Base-by-base conservation (phyloP, 768 basidiomycete species). In the Phlebiopsis gigantea region DNA sequence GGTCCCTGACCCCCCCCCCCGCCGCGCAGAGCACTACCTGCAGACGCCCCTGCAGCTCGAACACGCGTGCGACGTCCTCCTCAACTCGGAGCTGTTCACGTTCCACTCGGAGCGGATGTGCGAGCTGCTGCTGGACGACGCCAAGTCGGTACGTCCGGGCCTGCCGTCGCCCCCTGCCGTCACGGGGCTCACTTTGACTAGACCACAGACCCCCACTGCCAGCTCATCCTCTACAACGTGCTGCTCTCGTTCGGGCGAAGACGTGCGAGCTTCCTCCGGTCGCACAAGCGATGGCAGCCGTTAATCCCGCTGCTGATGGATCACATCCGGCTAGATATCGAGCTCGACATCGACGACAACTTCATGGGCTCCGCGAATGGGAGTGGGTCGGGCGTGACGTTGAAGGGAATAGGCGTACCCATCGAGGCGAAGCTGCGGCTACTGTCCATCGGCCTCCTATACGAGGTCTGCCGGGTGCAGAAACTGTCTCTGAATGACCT, bases 21-120 rank as follows among this genome's bases (percentile, higher is more conserved):
- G 39, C 19, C 24, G 39, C 43, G 19, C 62, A 88, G 96, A 97
- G 65, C 82, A 86, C 65, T 98, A 91, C 70, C 77, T 98, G 41
- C 87, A 91, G 59, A 87, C 83, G 54, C 87, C 88, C 2, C 70
- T 88, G 24, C 93, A 96, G 64, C 78, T 98, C 46, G 83, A 93
- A 59, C 87, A 93, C 67, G 93, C 93, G 10, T 88, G 88, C 62
- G 74, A 79, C 41, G 71, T 88, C 28, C 73, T 98, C 12, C 74
- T 95, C 42, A 81, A 84, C 53, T 93, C 91, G 0, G 93, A 95
- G 65, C 79, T 98, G 41, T 97, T 98, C 64, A 71, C 80, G 2
- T 95, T 90, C 65, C 93, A 98, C 69, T 93, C 91, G 2, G 93
- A 94, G 66, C 77, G 96, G 30, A 95, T 95, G 90, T 83, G 86